Evolutionary conservation across 345 rosid species (phyloP).

Genomic region (Cardamine resedifolia): DNA sequence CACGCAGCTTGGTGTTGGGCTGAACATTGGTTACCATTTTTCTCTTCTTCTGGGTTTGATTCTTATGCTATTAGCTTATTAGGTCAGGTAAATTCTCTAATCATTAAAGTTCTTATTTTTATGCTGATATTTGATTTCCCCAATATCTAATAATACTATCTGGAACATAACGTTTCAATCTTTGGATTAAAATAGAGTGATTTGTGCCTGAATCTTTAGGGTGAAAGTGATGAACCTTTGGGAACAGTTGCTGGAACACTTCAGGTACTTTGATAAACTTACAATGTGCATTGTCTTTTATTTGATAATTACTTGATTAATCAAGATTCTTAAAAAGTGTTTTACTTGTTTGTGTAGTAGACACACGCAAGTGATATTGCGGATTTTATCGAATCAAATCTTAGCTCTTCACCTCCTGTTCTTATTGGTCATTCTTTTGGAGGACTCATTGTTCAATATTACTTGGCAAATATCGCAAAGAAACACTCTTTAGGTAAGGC

Average conservation of each 20-base stretch:
- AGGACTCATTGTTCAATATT: slow-evolving; percentile 79
- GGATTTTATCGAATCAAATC: slow-evolving; percentile 58
- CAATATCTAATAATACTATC: neutral
- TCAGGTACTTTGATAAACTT: slow-evolving; percentile 47
- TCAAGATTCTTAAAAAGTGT: neutral
- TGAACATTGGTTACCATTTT: slow-evolving; percentile 86
- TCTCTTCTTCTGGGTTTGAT: slow-evolving; percentile 73
- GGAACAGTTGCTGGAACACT: slow-evolving; percentile 76
- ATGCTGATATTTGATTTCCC: neutral
- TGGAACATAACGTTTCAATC: slow-evolving; percentile 1
- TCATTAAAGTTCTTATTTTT: neutral
- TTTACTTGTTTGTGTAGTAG: slow-evolving; percentile 52
- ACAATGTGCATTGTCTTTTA: neutral
- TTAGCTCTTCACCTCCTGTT: slow-evolving; percentile 56
- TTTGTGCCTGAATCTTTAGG: slow-evolving; percentile 45
- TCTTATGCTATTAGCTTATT: slow-evolving; percentile 79
- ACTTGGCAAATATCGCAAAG: slow-evolving; percentile 58
- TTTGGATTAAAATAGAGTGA: neutral
- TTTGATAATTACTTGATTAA: neutral
- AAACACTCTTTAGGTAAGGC: slow-evolving; percentile 40
- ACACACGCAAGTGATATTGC: slow-evolving; percentile 88
- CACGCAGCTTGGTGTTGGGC: slow-evolving; percentile 99
- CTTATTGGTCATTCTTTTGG: slow-evolving; percentile 92
- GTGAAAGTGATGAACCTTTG: slow-evolving; percentile 77
- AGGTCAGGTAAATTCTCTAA: slow-evolving; percentile 57